Conservation (phyloP, 176 grass and related monocot species). For the Lolium multiflorum region DNA sequence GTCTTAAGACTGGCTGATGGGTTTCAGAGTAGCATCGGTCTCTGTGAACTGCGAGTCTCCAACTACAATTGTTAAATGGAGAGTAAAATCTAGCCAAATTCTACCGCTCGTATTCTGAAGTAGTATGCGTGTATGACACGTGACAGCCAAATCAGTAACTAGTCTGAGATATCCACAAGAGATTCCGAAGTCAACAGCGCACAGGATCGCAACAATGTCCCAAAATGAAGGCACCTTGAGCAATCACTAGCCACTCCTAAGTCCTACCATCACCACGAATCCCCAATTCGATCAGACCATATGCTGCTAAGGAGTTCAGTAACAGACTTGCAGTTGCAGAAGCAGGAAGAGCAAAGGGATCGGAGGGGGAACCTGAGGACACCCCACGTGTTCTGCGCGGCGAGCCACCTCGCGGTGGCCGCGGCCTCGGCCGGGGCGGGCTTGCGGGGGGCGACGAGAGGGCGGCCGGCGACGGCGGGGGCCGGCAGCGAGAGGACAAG, state of each 20-base stretch:
- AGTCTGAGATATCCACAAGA: neutral
- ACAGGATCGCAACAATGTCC: neutral
- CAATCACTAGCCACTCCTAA: neutral
- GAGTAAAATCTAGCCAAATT: neutral
- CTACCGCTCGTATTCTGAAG: neutral
- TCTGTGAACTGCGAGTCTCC: neutral
- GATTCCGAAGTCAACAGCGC: neutral
- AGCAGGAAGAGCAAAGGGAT: neutral
- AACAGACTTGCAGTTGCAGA: neutral
- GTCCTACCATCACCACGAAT: neutral
- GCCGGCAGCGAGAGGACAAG: constrained; percentile 11
- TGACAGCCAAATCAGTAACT: neutral
- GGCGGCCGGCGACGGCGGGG: constrained; percentile 20
- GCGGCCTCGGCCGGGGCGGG: constrained; percentile 66
- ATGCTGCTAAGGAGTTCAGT: neutral
- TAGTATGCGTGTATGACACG: neutral
- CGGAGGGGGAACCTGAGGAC: constrained; percentile 64
- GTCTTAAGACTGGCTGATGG: neutral
- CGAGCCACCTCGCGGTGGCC: constrained; percentile 83
- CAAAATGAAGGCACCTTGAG: neutral
- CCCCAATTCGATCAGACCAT: neutral
- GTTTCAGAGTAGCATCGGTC: neutral
- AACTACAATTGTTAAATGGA: neutral
- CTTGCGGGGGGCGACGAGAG: constrained; percentile 48
- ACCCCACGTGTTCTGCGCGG: constrained; percentile 86